Base-by-base conservation (phyloP, 2,329 filamentous ascomycete species). In the Myriosclerotinia duriaeana region DNA sequence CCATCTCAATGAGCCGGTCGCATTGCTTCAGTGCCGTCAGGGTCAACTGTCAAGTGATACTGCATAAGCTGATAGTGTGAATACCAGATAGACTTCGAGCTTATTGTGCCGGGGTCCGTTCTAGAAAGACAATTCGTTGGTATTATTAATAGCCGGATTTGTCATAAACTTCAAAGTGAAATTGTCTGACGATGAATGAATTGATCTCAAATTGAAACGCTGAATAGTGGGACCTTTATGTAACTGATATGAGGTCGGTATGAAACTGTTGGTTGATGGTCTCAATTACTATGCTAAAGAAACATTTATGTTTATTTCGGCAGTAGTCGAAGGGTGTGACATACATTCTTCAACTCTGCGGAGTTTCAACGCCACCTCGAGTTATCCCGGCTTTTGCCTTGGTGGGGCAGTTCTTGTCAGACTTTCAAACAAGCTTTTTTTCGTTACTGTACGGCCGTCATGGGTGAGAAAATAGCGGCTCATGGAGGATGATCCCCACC, bases 401-500 rank as follows among this genome's bases (percentile, higher is more conserved):
- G 44, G 7, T 22, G 22, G 7, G 7, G 44, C 17, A 48, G 20
- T 22, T 9, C 4, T 48, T 48, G 44, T 22, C 44, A 26, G 48
- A 22, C n/a, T 50, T 26, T 50, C 12, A 11, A 50, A 26, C 7
- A 50, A 50, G 48, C 48, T 50, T 50, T 11, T 50, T 26, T 12
- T 50, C n/a, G 5, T 50, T 14, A 26, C 26, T 26, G 26, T 26
- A 8, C n/a, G 12, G 3, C 48, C n/a, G 9, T 50, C n/a, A 22
- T 50, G 48, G 4, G 48, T 50, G 48, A 50, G 48, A 50, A 50
- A 50, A 50, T 50, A 50, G 48, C n/a, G 46, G 46, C 46, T 50
- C n/a, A 22, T 50, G 48, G n/a, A 26, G 11, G 48, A 22, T 9
- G 22, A 26, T 6, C 11, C 48, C 22, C 22, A 50, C n/a, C 5